A percentile compares a stretch with the other conserved stretches of the same genome.
phyloP scores from a whole-genome alignment of 179 eudicot genomes.

The Silene coronaria region DNA sequence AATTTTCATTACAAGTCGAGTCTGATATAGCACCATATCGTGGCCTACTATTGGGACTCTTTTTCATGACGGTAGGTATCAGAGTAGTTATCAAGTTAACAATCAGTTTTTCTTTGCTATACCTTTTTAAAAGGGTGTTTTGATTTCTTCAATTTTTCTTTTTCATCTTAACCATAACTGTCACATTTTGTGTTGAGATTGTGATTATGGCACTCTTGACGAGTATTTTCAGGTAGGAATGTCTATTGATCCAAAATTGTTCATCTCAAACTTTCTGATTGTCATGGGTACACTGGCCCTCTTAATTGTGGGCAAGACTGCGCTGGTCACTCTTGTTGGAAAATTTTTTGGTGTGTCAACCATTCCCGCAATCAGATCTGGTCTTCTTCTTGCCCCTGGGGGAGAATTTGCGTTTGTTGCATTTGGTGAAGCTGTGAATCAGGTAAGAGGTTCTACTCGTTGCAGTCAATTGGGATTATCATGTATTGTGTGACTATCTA shows the following conservation, averaged over 20 bases:
- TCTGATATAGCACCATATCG: constrained; percentile 99
- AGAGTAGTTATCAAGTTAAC: background rate
- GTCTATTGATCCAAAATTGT: constrained; percentile 97
- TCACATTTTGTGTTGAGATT: background rate
- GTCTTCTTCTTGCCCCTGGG: constrained; percentile 97
- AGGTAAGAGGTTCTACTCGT: constrained; percentile 39
- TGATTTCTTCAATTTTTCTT: background rate
- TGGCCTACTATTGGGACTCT: constrained; percentile 95
- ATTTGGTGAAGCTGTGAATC: constrained; percentile 98
- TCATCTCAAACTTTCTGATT: constrained; percentile 77
- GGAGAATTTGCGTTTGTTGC: constrained; percentile 99
- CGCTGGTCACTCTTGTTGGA: constrained; percentile 71
- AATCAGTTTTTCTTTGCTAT: background rate
- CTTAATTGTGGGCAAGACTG: constrained; percentile 76
- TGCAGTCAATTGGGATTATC: constrained; percentile 5
- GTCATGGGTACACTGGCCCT: constrained; percentile 65
- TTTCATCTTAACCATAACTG: background rate
- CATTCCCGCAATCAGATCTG: constrained; percentile 78
- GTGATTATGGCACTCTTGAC: constrained; percentile 15
- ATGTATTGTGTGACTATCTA: background rate
- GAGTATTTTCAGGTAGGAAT: constrained; percentile 78
- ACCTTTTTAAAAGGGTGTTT: background rate
- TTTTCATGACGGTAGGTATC: constrained; percentile 90
- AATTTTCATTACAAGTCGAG: constrained; percentile 93
- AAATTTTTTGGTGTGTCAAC: constrained; percentile 74